phyloP scores from a whole-genome alignment of 1,284 basidiomycete genomes.

The Wolfiporia cocos region DNA sequence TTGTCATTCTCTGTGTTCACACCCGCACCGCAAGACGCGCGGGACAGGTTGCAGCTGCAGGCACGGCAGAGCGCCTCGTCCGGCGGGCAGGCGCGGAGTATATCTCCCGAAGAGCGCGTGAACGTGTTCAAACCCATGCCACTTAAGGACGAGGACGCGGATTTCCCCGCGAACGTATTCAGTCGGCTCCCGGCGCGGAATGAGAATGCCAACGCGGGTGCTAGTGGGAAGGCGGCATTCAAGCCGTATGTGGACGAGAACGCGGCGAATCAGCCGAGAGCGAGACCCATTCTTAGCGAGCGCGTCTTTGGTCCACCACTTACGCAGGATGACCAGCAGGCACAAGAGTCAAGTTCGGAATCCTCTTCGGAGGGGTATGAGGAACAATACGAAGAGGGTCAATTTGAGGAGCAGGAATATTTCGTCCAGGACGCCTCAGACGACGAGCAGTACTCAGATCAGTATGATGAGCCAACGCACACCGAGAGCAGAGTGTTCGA shows the following conservation, averaged over 20 bases:
- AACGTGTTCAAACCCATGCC: conserved; percentile 35
- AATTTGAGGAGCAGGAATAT: conserved; percentile 4
- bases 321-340: too few species aligned
- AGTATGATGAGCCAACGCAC: too few species aligned
- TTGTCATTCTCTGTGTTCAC: conserved; percentile 60
- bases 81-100: conserved; percentile 36
- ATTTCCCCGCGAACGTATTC: conserved; percentile 65
- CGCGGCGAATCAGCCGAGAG: conserved; percentile 7
- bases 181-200: conserved; percentile 51
- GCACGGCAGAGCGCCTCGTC: conserved; percentile 35
- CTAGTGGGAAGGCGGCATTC: conserved; percentile 24
- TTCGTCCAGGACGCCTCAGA: conserved; percentile 11
- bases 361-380: conserved; percentile 14
- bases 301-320: too few species aligned
- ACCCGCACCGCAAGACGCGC: conserved; percentile 37
- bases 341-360: too few species aligned
- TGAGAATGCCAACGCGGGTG: conserved; percentile 24
- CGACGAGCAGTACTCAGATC: conserved; percentile 12
- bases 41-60: too few species aligned
- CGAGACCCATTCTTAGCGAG: conserved; percentile 15
- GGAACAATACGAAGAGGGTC: conserved; percentile 9
- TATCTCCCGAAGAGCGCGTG: conserved; percentile 7
- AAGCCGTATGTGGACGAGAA: conserved; percentile 35
- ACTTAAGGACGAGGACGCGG: too few species aligned
- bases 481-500: too few species aligned